Base-by-base conservation (phyloP, 163 green algal genomes). In the Chlorella variabilis region DNA sequence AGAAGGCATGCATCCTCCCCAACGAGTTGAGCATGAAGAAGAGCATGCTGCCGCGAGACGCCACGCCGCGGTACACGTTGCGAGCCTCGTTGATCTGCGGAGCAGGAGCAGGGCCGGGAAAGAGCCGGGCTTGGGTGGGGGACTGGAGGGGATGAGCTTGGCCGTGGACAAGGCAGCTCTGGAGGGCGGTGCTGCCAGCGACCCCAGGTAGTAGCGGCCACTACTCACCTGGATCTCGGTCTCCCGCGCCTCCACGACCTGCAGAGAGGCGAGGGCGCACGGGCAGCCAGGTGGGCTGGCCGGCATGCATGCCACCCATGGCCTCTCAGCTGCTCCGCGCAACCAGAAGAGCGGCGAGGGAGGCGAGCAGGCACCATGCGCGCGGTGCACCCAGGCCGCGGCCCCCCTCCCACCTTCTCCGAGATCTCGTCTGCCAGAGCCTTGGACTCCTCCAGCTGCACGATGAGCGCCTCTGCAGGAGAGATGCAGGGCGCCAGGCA, bases 11-110 rank as follows among this genome's bases (percentile, higher is more conserved):
- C 70, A 97, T 94, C 89, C 95, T 96, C 91, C 94, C 93, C 33
- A 97, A 89, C 4, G 88, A 93, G 91, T 97, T 96, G 75, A 97
- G 91, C 45, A 97, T 85, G 94, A 97, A 97, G 91, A 97, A 97
- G 45, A 97, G 92, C 91, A 96, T 93, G 15, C 92, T 86, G 49
- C 94, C 94, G 15, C 94, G 89, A 0, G 91, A 86, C 1, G 94
- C 93, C 39, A 97, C 93, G 56, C 86, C 86, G 66, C 94, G 89
- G 84, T 97, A 96, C 69, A 93, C 93, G 86, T 97, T 93, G 56
- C 94, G 89, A 59, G 91, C 91, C 75, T 93, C 90, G 77, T 97
- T 97, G 88, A 97, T 97, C 0, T 86, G 90, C n/a, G 84, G 66
- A n/a, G 54, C 54, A 63, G 15, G 45, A 54, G 15, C 11, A 54